Evolutionary conservation across 164 flowering plant genomes (phyloP).

Genomic region (Litsea cubeba): DNA sequence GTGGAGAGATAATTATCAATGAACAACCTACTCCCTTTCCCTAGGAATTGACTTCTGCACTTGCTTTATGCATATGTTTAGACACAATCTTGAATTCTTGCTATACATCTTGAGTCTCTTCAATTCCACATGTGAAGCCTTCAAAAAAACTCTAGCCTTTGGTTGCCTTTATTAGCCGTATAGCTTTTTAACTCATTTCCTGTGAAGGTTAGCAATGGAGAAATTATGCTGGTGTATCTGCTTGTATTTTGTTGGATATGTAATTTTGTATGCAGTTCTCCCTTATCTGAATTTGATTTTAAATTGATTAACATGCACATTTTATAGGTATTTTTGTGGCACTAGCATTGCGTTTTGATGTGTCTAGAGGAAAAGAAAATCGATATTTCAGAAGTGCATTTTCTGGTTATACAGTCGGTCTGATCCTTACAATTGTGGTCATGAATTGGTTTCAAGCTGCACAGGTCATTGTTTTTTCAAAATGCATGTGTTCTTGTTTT

Average conservation of each 20-base stretch:
- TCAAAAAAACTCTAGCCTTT: background rate
- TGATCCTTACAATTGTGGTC: constrained; percentile 73
- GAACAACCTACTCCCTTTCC: no score
- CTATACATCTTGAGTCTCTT: background rate
- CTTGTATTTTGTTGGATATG: background rate
- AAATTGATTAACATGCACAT: background rate
- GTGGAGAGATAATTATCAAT: no score
- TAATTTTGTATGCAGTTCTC: background rate
- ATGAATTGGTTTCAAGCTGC: constrained; percentile 99
- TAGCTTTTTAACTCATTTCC: no score
- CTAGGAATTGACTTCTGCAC: no score
- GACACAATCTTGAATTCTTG: background rate
- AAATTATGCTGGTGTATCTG: background rate
- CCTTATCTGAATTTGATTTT: no score
- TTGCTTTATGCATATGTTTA: no score
- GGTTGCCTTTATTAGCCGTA: background rate
- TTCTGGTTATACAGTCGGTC: constrained; percentile 72
- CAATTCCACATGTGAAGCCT: background rate
- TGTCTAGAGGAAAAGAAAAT: constrained; percentile 75
- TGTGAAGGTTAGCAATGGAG: background rate
- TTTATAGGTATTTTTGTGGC: constrained; percentile 92
- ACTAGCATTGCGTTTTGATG: constrained; percentile 93
- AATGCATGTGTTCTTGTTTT: background rate
- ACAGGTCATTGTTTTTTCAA: constrained; percentile 46
- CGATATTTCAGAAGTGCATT: constrained; percentile 93